Conservation (phyloP, 441 rosid species). For the Metrosideros polymorpha region DNA sequence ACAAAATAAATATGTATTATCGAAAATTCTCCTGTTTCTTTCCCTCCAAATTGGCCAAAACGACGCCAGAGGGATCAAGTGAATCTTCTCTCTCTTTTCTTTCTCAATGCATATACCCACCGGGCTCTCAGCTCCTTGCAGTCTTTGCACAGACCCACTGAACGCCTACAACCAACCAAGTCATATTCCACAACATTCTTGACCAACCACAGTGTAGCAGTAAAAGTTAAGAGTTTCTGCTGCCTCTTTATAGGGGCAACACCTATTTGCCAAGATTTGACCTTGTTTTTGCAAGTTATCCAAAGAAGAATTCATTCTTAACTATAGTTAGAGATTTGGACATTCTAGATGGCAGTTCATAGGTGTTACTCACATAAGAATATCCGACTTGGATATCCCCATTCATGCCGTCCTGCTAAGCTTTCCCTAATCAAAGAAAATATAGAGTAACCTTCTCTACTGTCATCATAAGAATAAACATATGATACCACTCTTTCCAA, state of each 20-base stretch:
- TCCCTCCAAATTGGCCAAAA: neutral
- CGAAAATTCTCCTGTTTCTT: neutral
- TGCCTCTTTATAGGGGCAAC: neutral
- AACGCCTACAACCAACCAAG: neutral
- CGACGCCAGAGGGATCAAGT: neutral
- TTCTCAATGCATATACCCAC: neutral
- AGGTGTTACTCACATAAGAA: neutral
- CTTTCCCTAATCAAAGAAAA: neutral
- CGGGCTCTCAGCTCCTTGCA: neutral
- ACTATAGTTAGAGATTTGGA: neutral
- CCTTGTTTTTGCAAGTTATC: neutral
- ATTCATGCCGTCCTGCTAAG: neutral
- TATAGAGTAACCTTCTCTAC: neutral
- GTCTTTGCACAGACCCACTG: neutral
- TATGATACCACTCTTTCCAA: neutral
- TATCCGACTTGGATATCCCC: neutral
- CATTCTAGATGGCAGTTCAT: neutral
- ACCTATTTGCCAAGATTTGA: neutral
- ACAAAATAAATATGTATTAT: neutral
- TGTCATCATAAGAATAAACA: neutral
- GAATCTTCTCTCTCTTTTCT: neutral
- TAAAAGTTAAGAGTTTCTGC: neutral
- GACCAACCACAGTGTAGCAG: neutral
- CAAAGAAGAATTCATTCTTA: neutral
- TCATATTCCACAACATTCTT: neutral